These are phyloP conservation scores for Russula compacta DNA, from an alignment of 768 basidiomycete species.

Conservation along the genomic window DNA sequence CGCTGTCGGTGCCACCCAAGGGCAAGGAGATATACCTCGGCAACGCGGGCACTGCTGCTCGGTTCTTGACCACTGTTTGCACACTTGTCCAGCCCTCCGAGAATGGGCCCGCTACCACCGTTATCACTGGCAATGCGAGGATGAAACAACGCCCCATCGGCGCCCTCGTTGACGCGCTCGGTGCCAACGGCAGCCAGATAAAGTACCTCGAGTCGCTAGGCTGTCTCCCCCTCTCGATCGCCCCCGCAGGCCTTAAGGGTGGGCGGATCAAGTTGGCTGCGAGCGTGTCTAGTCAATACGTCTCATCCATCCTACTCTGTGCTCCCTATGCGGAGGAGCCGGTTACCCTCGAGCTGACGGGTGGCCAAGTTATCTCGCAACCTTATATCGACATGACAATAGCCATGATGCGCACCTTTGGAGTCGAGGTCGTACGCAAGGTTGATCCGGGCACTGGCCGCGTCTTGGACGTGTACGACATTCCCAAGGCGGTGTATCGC, in stretches of 20 bases:
- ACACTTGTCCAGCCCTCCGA: conserved; percentile 58
- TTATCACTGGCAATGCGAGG: conserved; percentile 94
- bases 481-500: conserved; percentile 68
- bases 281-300: conserved; percentile 95
- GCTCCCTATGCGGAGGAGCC: conserved; percentile 84
- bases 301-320: conserved; percentile 92
- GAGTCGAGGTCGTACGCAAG: conserved; percentile 64
- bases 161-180: conserved; percentile 84
- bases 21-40: conserved; percentile 91
- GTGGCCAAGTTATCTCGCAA: conserved; percentile 95
- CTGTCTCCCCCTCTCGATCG: conserved; percentile 82
- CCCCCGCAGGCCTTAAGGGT: conserved; percentile 74
- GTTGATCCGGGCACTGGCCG: conserved; percentile 50
- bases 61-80: conserved; percentile 95
- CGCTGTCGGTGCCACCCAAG: conserved; percentile 62
- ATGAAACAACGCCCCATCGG: conserved; percentile 99
- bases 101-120: conserved; percentile 42
- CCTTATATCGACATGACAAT: conserved; percentile 99
- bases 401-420: conserved; percentile 94
- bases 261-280: conserved; percentile 81
- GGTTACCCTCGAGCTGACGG: conserved; percentile 83
- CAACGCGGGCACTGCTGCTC: conserved; percentile 95
- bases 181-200: conserved; percentile 70
- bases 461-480: conserved; percentile 71
- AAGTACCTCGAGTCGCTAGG: conserved; percentile 71